Conservation (phyloP, 2,329 filamentous ascomycete genomes). For the Capronia americana region DNA sequence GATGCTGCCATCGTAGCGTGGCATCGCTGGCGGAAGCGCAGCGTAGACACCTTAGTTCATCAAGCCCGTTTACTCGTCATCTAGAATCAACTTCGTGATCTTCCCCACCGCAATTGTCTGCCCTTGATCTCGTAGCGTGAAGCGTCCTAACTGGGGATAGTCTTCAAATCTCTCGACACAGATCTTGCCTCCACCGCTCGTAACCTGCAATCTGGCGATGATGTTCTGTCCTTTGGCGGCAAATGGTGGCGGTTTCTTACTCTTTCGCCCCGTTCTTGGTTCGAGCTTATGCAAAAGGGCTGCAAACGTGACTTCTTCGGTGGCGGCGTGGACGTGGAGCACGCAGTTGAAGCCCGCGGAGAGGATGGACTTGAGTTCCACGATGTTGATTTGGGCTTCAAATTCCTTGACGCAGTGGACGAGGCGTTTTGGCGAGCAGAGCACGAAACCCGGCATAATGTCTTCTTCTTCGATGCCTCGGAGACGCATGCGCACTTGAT, state of each 20-base stretch:
- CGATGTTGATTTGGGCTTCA: conserved; percentile 93
- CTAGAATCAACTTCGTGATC: conserved; percentile 84
- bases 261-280: conserved; percentile 91
- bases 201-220: conserved; percentile 89
- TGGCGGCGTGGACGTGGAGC: conserved; percentile 93
- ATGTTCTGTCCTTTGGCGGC: conserved; percentile 81
- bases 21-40: not conserved
- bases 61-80: conserved; percentile 40
- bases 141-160: conserved; percentile 90
- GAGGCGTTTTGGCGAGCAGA: conserved; percentile 91
- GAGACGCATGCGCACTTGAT: conserved; percentile 90
- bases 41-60: no score
- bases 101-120: conserved; percentile 99
- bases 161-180: conserved; percentile 96
- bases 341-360: conserved; percentile 97
- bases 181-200: conserved; percentile 80
- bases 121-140: conserved; percentile 91
- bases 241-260: conserved; percentile 90
- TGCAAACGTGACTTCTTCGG: conserved; percentile 94
- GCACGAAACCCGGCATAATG: conserved; percentile 90
- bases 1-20: not conserved
- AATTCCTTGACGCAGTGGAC: conserved; percentile 90
- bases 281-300: conserved; percentile 90
- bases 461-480: conserved; percentile 98
- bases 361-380: conserved; percentile 93